Evolutionary conservation across 495 filamentous ascomycete genomes (phyloP), one percentile per base, ranked within the genome.

Genomic region (Evernia prunastri): DNA sequence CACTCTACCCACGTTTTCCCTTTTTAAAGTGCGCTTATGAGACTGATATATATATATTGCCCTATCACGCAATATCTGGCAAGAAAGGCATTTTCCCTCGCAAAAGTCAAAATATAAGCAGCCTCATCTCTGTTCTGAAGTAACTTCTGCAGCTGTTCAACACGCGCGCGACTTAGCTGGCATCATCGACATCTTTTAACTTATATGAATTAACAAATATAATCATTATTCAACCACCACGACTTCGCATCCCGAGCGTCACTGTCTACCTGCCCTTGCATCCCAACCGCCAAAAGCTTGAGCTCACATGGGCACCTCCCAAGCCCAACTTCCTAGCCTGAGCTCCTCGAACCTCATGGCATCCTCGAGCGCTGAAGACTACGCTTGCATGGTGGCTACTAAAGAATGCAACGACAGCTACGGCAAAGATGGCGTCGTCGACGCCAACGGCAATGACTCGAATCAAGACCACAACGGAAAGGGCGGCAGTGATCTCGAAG

Each of bases 381-480:
- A 3, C 3, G 20, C 35, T 35, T 7, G 53, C 13, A 53, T 6
- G 25, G 61, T 61, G 58, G 37, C 43, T 20, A 40, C 20, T 9
- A 61, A 45, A 4, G 39, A 12, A 3, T 40, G 47, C 8, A 17
- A 56, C 2, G 20, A 35, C 20, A 29, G 58, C 40, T 66, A 49
- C 31, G 58, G 49, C 13, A 25, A 57, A 33, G 51, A 57, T 20
- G 49, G 36, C 10, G 13, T 45, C 20, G 35, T 35, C n/a, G 20
- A 60, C 39, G 51, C 10, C n/a, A 42, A 60, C 15, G 36, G 31
- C n/a, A 25, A 25, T 35, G 1, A 58, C 20, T 27, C 60, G 10
- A 31, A 37, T 6, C 31, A 63, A 59, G 58, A 35, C 12, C 43
- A 42, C 37, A 56, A 63, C 36, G 65, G 60, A 37, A 58, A 60